These are phyloP conservation scores for Chytriomyces sp. DNA, from an alignment of 192 early-diverging fungal species.

Conservation along the genomic window DNA sequence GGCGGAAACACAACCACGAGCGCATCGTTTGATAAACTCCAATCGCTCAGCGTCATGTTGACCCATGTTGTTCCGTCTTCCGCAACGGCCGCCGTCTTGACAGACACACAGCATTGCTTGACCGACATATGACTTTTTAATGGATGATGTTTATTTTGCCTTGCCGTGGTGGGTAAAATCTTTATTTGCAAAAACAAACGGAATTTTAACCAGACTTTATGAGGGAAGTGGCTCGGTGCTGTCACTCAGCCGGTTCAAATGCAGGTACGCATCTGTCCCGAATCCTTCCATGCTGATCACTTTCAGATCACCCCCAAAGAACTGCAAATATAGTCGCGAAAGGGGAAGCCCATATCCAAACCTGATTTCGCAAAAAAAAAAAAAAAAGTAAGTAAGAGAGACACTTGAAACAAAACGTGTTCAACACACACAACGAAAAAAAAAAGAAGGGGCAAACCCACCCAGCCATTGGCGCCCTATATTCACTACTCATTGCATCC, in stretches of 20 bases:
- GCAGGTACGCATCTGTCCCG: slow-evolving; percentile 92
- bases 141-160: neutral
- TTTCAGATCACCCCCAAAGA: slow-evolving; percentile 94
- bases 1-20: neutral
- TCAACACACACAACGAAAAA: neutral
- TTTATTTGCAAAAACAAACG: neutral
- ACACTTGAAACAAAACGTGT: slow-evolving; percentile 4
- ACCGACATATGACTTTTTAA: too few species aligned
- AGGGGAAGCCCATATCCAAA: slow-evolving; percentile 96
- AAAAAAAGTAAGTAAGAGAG: neutral
- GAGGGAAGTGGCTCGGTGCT: slow-evolving; percentile 75
- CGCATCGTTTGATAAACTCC: neutral
- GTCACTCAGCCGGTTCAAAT: slow-evolving; percentile 85
- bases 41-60: neutral
- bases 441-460: slow-evolving; percentile 13
- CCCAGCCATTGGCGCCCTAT: slow-evolving; percentile 60
- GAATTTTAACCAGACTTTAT: neutral
- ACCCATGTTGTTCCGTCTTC: neutral
- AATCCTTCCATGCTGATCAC: slow-evolving; percentile 94
- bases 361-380: slow-evolving; percentile 85
- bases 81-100: too few species aligned
- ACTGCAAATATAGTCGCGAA: slow-evolving; percentile 85
- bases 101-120: too few species aligned
- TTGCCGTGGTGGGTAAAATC: neutral
- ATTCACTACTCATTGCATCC: slow-evolving; percentile 5